Base-by-base conservation (phyloP, 108 stramenopile species). In the Nannochloropsis salina region DNA sequence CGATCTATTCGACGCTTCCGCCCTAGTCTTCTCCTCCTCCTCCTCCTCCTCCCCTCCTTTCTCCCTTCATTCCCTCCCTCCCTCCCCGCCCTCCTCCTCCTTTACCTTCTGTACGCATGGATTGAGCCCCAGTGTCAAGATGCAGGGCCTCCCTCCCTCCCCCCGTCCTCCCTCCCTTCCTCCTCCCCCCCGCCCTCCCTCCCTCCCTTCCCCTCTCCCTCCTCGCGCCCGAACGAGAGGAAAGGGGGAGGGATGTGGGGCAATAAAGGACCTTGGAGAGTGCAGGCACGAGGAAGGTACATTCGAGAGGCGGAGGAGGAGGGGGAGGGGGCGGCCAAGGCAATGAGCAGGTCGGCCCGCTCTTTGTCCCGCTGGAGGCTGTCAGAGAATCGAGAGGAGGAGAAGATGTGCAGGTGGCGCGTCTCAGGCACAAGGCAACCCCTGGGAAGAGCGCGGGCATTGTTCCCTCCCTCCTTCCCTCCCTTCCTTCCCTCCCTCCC, bases 101-200 rank as follows among this genome's bases (percentile, higher is more conserved):
- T n/a, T n/a, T 74, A 74, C 61, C 61, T 74, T 74, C 61, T 74
- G 61, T 74, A 74, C 61, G n/a, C 61, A 74, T 2, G 61, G 61
- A 74, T 74, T 74, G 4, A 74, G 61, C 2, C 61, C 61, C 61
- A 74, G n/a, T 2, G 61, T n/a, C 61, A 74, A 5, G 61, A 74
- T 74, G 61, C 61, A 5, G 2, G 61, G 61, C 2, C n/a, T 4
- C 2, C 15, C 5, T n/a, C 5, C 61, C 1, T 74, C 20, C 61
- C n/a, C n/a, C n/a, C 20, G 3, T 74, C 61, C n/a, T 74, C 20
- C 61, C 61, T 74, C 5, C n/a, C 61, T 74, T 74, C 61, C 1
- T 74, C 4, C 20, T n/a, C n/a, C n/a, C n/a, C n/a, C n/a, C n/a
- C n/a, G n/a, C n/a, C n/a, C n/a, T n/a, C n/a, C n/a, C n/a, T n/a